These are phyloP conservation scores for Raphanus hybrid DNA, from an alignment of 441 rosid species.

Conservation along the genomic window DNA sequence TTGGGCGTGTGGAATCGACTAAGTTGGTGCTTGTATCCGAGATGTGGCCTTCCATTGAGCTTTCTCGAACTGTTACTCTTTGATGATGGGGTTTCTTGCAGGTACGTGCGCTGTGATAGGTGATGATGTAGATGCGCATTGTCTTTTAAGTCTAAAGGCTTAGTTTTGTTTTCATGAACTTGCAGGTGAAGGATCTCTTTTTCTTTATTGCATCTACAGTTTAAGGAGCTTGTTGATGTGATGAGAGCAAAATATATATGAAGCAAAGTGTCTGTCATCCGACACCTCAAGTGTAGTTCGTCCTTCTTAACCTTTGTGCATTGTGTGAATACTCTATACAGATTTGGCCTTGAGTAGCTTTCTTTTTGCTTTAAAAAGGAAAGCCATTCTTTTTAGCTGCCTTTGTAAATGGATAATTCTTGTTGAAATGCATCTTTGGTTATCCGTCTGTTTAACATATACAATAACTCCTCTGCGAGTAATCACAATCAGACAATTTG, in stretches of 20 bases:
- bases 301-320: no score
- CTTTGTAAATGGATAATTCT: background rate
- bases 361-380: no score
- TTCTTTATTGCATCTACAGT: background rate
- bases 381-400: background rate
- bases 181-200: constrained; percentile 8
- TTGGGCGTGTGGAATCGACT: background rate
- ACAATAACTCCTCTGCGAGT: background rate
- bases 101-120: background rate
- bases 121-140: background rate
- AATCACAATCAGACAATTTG: background rate
- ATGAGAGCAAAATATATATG: background rate
- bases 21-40: background rate
- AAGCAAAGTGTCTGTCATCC: background rate
- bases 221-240: background rate
- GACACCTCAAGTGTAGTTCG: background rate
- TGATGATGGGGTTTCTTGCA: background rate
- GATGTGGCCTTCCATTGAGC: background rate
- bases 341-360: no score
- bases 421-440: background rate
- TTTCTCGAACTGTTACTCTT: constrained; percentile 1
- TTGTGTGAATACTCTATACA: no score
- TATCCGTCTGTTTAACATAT: background rate
- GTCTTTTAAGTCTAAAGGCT: background rate
- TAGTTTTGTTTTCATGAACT: background rate